These are phyloP conservation scores for Opeltia flavorubescens DNA, from an alignment of 495 filamentous ascomycete genomes.

Conservation along the genomic window DNA sequence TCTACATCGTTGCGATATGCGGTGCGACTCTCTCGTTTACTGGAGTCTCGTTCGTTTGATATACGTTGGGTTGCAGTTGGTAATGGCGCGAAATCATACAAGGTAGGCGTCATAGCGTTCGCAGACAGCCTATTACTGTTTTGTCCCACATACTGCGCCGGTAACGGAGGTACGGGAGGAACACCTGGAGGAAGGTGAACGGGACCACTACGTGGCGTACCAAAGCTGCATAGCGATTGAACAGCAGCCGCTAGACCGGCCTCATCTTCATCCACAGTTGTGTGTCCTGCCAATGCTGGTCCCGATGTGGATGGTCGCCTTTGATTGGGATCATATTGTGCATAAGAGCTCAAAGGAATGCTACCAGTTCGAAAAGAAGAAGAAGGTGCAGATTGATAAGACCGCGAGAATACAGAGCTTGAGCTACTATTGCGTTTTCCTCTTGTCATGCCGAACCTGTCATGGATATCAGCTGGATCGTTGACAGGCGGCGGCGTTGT, in stretches of 20 bases:
- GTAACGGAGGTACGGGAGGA: conserved; percentile 76
- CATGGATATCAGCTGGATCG: conserved; percentile 30
- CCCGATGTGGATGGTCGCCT: conserved; percentile 48
- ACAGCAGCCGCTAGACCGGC: conserved; percentile 77
- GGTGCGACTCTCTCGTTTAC: conserved; percentile 25
- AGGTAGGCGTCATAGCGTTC: conserved; percentile 25
- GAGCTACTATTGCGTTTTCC: conserved; percentile 51
- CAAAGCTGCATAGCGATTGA: conserved; percentile 74
- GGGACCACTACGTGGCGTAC: conserved; percentile 59
- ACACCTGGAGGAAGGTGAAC: conserved; percentile 59
- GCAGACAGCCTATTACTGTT: conserved; percentile 23
- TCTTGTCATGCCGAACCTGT: conserved; percentile 32
- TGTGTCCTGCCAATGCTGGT: conserved; percentile 40
- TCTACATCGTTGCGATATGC: conserved; percentile 60
- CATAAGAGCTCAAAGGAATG: conserved; percentile 27
- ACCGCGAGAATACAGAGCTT: conserved; percentile 59
- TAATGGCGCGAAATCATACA: conserved; percentile 38
- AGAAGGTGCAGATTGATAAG: conserved; percentile 66
- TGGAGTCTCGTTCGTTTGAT: conserved; percentile 22
- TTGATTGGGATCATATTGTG: conserved; percentile 36
- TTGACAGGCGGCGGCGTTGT: conserved; percentile 41
- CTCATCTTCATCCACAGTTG: conserved; percentile 55
- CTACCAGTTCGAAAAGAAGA: conserved; percentile 32
- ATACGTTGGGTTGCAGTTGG: conserved; percentile 24
- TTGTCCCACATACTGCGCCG: conserved; percentile 49